Percentiles rank a stretch among this genome's conserved stretches.
These are phyloP conservation scores for Nicotiana attenuata DNA, from an alignment of 257 asterid species.

Conservation along the genomic window DNA sequence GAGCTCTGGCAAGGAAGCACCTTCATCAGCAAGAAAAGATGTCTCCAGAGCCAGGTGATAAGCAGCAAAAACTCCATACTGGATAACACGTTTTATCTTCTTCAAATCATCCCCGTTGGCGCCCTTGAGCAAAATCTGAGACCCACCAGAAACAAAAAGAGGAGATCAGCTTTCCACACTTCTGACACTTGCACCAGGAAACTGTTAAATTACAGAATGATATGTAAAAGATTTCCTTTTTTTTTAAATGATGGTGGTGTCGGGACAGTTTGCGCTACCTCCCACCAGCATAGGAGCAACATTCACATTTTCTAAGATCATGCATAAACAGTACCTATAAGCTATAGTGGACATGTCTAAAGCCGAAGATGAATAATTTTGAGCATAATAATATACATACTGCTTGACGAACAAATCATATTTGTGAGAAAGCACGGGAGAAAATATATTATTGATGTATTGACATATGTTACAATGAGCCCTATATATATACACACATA, in stretches of 20 bases:
- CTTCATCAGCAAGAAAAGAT: slow-evolving; percentile 97
- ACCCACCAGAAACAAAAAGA: not conserved
- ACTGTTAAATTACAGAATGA: not conserved
- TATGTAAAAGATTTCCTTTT: not conserved
- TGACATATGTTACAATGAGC: no score
- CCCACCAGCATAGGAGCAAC: no score
- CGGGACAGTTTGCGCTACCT: no score
- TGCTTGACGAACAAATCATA: slow-evolving; percentile 1
- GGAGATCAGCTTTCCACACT: not conserved
- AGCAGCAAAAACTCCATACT: slow-evolving; percentile 94
- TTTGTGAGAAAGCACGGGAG: no score
- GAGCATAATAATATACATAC: not conserved
- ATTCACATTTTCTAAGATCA: not conserved
- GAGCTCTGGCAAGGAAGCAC: no score
- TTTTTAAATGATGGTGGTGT: no score
- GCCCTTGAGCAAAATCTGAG: slow-evolving; percentile 89
- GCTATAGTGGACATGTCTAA: not conserved
- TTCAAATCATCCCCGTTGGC: no score
- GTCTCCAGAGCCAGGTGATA: slow-evolving; percentile 96
- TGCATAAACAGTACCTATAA: not conserved
- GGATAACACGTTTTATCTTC: slow-evolving; percentile 88
- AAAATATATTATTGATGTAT: no score
- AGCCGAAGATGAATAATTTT: not conserved
- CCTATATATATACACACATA: no score
- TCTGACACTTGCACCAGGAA: not conserved